Evolutionary conservation across 139 green algal genomes (phyloP).

Genomic region (Auxenochlorella pyrenoidosa): DNA sequence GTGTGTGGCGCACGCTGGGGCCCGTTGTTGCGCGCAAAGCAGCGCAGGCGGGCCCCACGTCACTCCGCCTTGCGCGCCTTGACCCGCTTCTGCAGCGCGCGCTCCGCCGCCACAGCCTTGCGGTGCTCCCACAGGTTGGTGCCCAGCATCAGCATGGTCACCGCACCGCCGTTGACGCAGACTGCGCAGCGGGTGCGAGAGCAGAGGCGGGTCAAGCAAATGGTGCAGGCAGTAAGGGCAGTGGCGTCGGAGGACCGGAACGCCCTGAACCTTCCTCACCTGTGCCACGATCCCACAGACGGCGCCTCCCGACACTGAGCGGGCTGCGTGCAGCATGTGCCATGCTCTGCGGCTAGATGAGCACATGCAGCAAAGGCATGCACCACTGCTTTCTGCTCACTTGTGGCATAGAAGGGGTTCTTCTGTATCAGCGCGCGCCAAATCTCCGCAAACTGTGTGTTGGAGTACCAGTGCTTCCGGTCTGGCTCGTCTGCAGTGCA

Average conservation of each 20-base stretch:
- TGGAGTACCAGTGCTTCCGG: constrained; percentile 10
- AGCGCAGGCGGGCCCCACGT: background rate
- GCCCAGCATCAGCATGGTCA: constrained; percentile 1
- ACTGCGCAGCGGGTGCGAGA: background rate
- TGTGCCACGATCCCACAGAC: no score
- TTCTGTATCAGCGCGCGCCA: constrained; percentile 24
- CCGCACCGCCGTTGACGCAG: constrained; percentile 25
- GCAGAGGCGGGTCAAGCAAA: no score
- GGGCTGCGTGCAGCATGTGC: no score
- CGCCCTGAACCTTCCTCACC: no score
- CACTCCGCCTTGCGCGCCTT: background rate
- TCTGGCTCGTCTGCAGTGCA: constrained; percentile 13
- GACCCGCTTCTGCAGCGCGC: constrained; percentile 10
- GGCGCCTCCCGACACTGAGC: no score
- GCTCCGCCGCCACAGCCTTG: constrained; percentile 17
- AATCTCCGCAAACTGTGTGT: constrained; percentile 5
- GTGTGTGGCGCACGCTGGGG: no score
- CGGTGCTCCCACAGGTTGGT: constrained; percentile 21
- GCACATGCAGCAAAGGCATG: no score
- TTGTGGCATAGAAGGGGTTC: constrained; percentile 31
- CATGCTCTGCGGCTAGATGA: no score
- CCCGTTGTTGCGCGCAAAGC: no score
- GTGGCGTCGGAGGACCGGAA: no score
- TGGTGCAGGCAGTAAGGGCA: background rate
- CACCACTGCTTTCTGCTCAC: background rate